Percentiles rank a stretch among this genome's conserved stretches.
These are phyloP conservation scores for Colletotrichum sublineola DNA, from an alignment of 2,329 filamentous ascomycete species.

Conservation along the genomic window DNA sequence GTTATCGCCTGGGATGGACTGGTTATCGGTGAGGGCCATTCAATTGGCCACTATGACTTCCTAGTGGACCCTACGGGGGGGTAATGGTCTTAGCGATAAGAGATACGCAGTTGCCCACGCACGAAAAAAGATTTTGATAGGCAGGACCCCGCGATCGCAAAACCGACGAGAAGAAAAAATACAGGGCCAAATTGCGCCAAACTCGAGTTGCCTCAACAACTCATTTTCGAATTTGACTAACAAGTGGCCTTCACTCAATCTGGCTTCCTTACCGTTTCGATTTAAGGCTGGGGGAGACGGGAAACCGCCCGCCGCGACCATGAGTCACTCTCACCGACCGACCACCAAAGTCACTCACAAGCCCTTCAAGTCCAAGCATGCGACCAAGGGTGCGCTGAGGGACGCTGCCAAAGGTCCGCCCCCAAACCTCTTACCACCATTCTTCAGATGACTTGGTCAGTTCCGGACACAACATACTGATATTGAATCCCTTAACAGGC, in stretches of 20 bases:
- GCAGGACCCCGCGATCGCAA: constrained; percentile 26
- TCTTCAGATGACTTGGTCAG: background rate
- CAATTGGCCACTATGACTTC: background rate
- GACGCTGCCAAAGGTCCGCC: constrained; percentile 83
- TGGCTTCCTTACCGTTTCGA: constrained; percentile 83
- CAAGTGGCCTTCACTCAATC: constrained; percentile 53
- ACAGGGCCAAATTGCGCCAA: constrained; percentile 19
- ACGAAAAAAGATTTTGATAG: constrained; percentile 23
- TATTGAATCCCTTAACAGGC: constrained; percentile 62
- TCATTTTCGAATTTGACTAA: constrained; percentile 10
- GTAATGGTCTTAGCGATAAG: constrained; percentile 27
- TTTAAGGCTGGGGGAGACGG: constrained; percentile 85
- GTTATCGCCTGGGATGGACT: constrained; percentile 34
- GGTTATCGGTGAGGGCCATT: background rate
- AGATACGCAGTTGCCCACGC: constrained; percentile 22
- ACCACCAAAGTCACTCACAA: constrained; percentile 93
- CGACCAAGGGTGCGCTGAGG: constrained; percentile 88
- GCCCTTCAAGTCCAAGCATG: constrained; percentile 91
- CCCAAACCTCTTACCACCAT: constrained; percentile 4
- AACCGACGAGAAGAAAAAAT: constrained; percentile 22
- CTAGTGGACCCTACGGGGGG: constrained; percentile 53
- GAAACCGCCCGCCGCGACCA: constrained; percentile 80
- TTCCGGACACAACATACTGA: background rate
- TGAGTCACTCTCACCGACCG: constrained; percentile 87
- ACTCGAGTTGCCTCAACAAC: background rate